Conservation (phyloP, 768 basidiomycete species). For the Collybia nuda region DNA sequence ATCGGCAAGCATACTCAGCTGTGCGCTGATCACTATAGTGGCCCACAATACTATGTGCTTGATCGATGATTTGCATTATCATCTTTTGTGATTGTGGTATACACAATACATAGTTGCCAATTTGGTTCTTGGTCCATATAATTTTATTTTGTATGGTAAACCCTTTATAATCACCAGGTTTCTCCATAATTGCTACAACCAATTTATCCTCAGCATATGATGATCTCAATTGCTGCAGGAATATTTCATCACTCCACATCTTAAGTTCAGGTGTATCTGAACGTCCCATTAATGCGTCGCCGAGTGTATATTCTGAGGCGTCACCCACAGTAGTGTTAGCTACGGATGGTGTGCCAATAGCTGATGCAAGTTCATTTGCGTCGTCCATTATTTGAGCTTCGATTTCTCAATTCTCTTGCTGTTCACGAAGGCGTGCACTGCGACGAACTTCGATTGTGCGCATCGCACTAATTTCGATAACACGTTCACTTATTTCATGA, state of each 20-base stretch:
- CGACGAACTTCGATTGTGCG: not conserved
- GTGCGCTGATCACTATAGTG: conserved; percentile 29
- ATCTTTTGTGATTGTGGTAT: conserved; percentile 13
- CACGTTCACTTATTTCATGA: conserved; percentile 10
- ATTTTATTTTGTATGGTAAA: not conserved
- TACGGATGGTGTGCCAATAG: conserved; percentile 10
- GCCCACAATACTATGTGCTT: conserved; percentile 29
- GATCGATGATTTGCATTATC: conserved; percentile 10
- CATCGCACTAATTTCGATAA: conserved; percentile 11
- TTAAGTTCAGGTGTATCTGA: too few relatives aligned
- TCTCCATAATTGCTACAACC: not conserved
- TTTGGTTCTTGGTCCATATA: not conserved
- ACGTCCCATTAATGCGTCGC: too few relatives aligned
- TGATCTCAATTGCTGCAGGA: not conserved
- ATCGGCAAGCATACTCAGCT: conserved; percentile 23
- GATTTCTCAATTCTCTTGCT: conserved; percentile 4
- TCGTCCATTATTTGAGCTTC: conserved; percentile 11
- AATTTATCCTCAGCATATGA: not conserved
- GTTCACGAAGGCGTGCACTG: conserved; percentile 8
- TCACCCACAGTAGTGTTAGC: too few relatives aligned
- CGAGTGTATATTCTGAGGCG: too few relatives aligned
- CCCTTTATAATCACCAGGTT: not conserved
- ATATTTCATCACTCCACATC: not conserved
- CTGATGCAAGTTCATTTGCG: not conserved
- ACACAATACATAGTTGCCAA: conserved; percentile 14